A percentile compares a stretch with the other conserved stretches of the same genome.
phyloP scores from a whole-genome alignment of 768 basidiomycete genomes.

The Hygrocybe coccinea region DNA sequence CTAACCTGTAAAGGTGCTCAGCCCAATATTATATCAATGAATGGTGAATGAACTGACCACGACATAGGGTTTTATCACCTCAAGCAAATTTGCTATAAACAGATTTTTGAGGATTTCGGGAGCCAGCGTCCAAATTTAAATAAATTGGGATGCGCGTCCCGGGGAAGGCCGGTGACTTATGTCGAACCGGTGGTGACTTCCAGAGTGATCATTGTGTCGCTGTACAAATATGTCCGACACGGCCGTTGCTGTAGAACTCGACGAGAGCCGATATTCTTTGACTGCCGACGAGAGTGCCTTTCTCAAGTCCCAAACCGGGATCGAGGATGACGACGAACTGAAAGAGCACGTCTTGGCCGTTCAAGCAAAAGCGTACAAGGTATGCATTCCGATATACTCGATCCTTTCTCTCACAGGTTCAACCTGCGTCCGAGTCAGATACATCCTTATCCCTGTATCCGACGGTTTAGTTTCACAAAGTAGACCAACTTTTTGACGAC shows the following conservation, averaged over 20 bases:
- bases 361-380: constrained; percentile 35
- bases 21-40: neutral
- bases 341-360: constrained; percentile 38
- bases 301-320: constrained; percentile 34
- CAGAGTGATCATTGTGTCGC: no score
- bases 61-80: constrained; percentile 6
- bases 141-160: no score
- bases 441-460: constrained; percentile 31
- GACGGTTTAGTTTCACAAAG: constrained; percentile 27
- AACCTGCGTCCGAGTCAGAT: constrained; percentile 14
- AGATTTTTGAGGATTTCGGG: no score
- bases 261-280: constrained; percentile 23
- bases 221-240: neutral
- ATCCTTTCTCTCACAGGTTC: neutral
- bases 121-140: no score
- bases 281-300: constrained; percentile 29
- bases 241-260: constrained; percentile 7
- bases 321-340: constrained; percentile 33
- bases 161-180: no score
- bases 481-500: constrained; percentile 2
- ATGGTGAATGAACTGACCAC: constrained; percentile 13
- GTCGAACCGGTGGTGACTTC: no score
- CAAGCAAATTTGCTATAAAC: no score
- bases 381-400: no score
- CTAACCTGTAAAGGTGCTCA: constrained; percentile 6